Conservation (phyloP, 192 early-diverging fungal species). For the Backusella psychrophila region DNA sequence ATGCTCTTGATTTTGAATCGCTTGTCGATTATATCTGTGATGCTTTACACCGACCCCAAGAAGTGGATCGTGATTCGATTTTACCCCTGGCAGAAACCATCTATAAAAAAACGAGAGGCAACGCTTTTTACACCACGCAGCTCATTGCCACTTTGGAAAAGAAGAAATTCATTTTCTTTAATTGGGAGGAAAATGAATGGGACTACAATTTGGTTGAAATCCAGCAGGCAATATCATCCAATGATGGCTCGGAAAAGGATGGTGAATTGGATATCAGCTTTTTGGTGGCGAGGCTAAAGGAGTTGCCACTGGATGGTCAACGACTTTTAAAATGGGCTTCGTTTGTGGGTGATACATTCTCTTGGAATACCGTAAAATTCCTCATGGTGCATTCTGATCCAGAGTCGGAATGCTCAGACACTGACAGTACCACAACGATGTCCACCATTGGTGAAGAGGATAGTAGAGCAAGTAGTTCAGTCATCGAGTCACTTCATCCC, state of each 20-base stretch:
- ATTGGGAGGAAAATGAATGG: constrained; percentile 37
- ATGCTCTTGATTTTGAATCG: constrained; percentile 22
- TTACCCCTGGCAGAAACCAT: constrained; percentile 26
- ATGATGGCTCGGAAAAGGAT: constrained; percentile 13
- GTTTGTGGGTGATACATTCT: constrained; percentile 33
- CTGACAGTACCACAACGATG: not conserved
- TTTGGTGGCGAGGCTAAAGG: constrained; percentile 12
- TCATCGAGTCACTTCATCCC: constrained; percentile 10
- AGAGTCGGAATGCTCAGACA: constrained; percentile 22
- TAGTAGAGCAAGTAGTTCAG: not conserved
- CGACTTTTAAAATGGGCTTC: constrained; percentile 33
- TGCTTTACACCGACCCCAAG: constrained; percentile 17
- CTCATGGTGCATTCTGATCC: constrained; percentile 25
- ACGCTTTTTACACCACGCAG: constrained; percentile 32
- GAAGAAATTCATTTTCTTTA: constrained; percentile 33
- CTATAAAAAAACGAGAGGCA: constrained; percentile 29
- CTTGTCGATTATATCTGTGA: constrained; percentile 23
- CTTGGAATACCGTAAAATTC: constrained; percentile 31
- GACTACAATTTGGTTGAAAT: constrained; percentile 27
- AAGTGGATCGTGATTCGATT: constrained; percentile 11
- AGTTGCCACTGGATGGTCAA: constrained; percentile 28
- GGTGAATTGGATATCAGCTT: constrained; percentile 26
- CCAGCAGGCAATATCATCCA: constrained; percentile 13
- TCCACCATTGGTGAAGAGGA: not conserved
- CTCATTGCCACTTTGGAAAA: constrained; percentile 22